Conservation (phyloP, 148 eudicot genomes). For the Silene latifolia region DNA sequence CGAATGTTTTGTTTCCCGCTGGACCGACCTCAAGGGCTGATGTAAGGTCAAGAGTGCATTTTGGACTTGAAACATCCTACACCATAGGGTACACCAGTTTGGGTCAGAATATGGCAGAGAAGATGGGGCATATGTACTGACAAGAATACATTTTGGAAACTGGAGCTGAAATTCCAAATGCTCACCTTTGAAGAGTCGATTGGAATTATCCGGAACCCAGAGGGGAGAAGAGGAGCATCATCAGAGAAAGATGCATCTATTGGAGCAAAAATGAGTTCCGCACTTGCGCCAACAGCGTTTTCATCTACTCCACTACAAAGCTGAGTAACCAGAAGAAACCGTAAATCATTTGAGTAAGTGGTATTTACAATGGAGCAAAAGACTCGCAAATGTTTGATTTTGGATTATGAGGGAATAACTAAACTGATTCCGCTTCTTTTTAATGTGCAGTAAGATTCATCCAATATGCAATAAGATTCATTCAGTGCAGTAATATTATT, state of each 20-base stretch:
- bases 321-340: conserved; percentile 32
- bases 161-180: conserved; percentile 3
- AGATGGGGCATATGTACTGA: neutral
- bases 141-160: neutral
- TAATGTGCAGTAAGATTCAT: too few relatives aligned
- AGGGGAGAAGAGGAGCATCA: conserved; percentile 90
- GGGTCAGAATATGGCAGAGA: neutral
- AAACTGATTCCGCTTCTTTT: too few relatives aligned
- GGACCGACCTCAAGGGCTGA: conserved; percentile 86
- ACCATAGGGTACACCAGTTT: conserved; percentile 7
- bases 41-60: conserved; percentile 88
- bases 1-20: conserved; percentile 41
- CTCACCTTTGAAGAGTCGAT: conserved; percentile 54
- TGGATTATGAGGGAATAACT: too few relatives aligned
- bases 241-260: conserved; percentile 90
- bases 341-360: neutral
- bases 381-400: neutral
- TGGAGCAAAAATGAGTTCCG: conserved; percentile 88
- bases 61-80: conserved; percentile 75
- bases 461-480: too few relatives aligned
- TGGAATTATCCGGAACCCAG: conserved; percentile 89
- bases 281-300: conserved; percentile 69
- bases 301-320: conserved; percentile 87
- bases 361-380: neutral
- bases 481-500: too few relatives aligned